Percentiles rank a stretch among this genome's conserved stretches.
phyloP scores from a whole-genome alignment of 1,284 basidiomycete genomes.

The Boletus sp. region DNA sequence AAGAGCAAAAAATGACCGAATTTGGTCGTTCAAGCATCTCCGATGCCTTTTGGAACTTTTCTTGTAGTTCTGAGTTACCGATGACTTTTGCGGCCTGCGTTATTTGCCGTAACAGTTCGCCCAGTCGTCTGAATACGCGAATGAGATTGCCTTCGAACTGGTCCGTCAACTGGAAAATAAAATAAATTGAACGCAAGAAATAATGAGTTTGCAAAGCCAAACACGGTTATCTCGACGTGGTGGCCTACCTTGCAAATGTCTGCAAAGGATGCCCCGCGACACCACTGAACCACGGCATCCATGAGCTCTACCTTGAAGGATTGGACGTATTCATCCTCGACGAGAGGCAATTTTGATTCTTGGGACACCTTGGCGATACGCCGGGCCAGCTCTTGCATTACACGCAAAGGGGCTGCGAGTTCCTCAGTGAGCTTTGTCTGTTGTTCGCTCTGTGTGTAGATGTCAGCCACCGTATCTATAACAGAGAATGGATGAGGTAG shows the following conservation, averaged over 20 bases:
- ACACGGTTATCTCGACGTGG: background rate
- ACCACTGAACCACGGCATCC: conserved; percentile 97
- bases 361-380: conserved; percentile 95
- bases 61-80: conserved; percentile 88
- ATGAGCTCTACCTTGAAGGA: conserved; percentile 98
- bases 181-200: background rate
- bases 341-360: conserved; percentile 84
- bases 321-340: conserved; percentile 93
- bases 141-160: conserved; percentile 96
- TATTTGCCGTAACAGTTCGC: conserved; percentile 96
- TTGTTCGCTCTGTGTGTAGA: conserved; percentile 72
- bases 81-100: conserved; percentile 92
- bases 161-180: conserved; percentile 71
- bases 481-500: background rate
- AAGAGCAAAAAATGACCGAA: conserved; percentile 92
- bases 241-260: conserved; percentile 88
- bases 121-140: conserved; percentile 89
- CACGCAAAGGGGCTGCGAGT: conserved; percentile 84
- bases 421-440: conserved; percentile 87
- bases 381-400: conserved; percentile 93
- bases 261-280: conserved; percentile 92
- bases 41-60: conserved; percentile 84
- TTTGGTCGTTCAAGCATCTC: conserved; percentile 90
- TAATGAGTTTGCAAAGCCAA: background rate
- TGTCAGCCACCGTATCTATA: conserved; percentile 1